A percentile compares a stretch with the other conserved stretches of the same genome.
Conservation (phyloP, 2,329 filamentous ascomycete species). For the Cyphellophora europaea region DNA sequence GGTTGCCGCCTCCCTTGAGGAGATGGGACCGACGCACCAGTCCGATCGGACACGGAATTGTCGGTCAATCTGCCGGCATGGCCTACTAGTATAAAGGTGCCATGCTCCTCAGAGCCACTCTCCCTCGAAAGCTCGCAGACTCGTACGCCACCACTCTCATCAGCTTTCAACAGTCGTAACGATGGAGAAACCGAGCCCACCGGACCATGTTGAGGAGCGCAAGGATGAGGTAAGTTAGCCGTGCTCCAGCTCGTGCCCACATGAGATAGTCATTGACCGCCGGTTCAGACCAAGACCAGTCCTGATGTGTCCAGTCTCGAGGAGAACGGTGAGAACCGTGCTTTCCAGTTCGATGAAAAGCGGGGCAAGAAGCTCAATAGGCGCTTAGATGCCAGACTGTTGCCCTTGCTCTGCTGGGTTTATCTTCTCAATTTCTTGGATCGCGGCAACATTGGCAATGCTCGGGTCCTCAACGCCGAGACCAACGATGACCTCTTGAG, state of each 20-base stretch:
- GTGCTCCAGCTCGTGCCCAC: background rate
- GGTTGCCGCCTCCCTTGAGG: too few relatives aligned
- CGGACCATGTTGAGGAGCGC: background rate
- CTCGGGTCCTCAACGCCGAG: constrained; percentile 55
- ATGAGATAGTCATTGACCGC: background rate
- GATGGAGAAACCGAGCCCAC: background rate
- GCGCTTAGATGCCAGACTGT: constrained; percentile 46
- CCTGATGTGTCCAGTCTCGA: background rate
- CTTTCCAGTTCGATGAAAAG: constrained; percentile 4
- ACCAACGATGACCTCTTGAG: constrained; percentile 53
- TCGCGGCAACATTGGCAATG: constrained; percentile 59
- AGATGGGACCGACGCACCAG: too few relatives aligned
- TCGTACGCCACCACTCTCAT: background rate
- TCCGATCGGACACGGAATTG: too few relatives aligned
- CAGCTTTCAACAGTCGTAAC: too few relatives aligned
- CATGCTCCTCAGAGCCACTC: too few relatives aligned
- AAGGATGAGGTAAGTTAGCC: background rate
- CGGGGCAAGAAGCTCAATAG: constrained; percentile 10
- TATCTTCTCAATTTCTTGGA: constrained; percentile 62
- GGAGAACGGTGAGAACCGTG: background rate
- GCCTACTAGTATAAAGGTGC: too few relatives aligned
- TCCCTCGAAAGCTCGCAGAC: background rate
- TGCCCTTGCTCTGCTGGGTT: constrained; percentile 54
- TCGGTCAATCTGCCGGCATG: too few relatives aligned
- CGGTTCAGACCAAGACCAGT: background rate